Evolutionary conservation across 768 basidiomycete genomes (phyloP).

Genomic region (Tricholoma sp.): DNA sequence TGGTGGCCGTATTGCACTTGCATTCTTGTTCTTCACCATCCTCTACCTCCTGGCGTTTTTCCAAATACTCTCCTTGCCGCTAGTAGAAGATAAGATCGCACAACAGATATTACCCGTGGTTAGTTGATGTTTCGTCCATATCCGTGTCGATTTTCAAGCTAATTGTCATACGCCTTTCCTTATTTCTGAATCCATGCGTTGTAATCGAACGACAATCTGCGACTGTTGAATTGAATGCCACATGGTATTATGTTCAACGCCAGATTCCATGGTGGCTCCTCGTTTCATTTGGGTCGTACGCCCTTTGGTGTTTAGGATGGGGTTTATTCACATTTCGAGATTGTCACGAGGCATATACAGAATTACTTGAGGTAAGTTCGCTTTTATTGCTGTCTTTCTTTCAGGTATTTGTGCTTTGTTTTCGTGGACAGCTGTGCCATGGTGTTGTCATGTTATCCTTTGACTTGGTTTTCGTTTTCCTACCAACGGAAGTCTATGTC

Average conservation of each 20-base stretch:
- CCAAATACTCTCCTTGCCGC: constrained; percentile 49
- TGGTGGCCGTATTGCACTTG: constrained; percentile 47
- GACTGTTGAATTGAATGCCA: background rate
- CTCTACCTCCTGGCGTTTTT: constrained; percentile 54
- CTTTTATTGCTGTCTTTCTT: background rate
- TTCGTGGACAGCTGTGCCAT: constrained; percentile 1
- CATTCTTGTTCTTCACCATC: constrained; percentile 34
- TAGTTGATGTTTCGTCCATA: constrained; percentile 18
- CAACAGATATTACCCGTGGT: constrained; percentile 56
- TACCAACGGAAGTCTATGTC: background rate
- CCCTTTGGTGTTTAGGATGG: constrained; percentile 71
- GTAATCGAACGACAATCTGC: background rate
- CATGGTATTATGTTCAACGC: constrained; percentile 16
- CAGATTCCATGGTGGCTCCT: constrained; percentile 83
- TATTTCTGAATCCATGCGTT: background rate
- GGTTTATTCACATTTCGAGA: constrained; percentile 71
- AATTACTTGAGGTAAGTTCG: constrained; percentile 50
- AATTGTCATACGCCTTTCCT: background rate
- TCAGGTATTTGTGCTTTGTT: background rate
- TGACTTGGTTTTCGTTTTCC: background rate
- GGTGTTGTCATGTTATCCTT: background rate
- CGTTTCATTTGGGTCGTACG: constrained; percentile 75
- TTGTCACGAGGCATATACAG: constrained; percentile 74
- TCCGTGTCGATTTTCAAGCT: background rate
- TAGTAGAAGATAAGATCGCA: constrained; percentile 39